phyloP scores from a whole-genome alignment of 2,329 filamentous ascomycete genomes.

The Colletotrichum ledebouriae region DNA sequence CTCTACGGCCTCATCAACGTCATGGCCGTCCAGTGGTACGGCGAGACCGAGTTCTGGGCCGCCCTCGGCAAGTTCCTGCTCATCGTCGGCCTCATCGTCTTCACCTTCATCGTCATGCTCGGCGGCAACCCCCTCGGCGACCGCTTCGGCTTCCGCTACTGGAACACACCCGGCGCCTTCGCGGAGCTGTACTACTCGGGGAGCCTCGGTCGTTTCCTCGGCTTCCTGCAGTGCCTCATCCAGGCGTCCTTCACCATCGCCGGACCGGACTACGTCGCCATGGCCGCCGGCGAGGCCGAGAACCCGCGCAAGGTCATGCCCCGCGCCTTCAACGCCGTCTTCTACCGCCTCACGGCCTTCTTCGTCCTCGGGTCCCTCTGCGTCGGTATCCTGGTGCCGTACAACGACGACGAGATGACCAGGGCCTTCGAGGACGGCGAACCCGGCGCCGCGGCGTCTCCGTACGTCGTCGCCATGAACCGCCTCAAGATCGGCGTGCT shows the following conservation, averaged over 20 bases:
- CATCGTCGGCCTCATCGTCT: constrained; percentile 78
- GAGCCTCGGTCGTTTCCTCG: constrained; percentile 77
- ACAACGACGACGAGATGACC: constrained; percentile 73
- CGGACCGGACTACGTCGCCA: constrained; percentile 65
- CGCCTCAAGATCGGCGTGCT: constrained; percentile 72
- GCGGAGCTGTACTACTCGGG: constrained; percentile 74
- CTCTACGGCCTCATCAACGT: constrained; percentile 73
- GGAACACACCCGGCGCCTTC: constrained; percentile 78
- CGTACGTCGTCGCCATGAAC: constrained; percentile 78
- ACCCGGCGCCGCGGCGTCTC: constrained; percentile 77
- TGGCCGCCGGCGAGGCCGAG: constrained; percentile 76
- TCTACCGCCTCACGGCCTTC: constrained; percentile 81
- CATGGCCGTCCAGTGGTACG: constrained; percentile 80
- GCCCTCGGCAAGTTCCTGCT: constrained; percentile 80
- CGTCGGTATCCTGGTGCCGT: constrained; percentile 79
- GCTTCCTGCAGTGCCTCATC: constrained; percentile 82
- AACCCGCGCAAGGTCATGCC: constrained; percentile 79
- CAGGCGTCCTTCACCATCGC: constrained; percentile 75
- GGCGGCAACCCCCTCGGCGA: constrained; percentile 83
- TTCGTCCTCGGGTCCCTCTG: constrained; percentile 81
- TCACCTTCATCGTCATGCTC: constrained; percentile 86
- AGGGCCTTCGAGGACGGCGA: constrained; percentile 70
- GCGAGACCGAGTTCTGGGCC: constrained; percentile 82
- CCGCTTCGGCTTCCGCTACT: constrained; percentile 78
- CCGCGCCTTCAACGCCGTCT: constrained; percentile 81